Base-by-base conservation (phyloP, 78 protist species). In the Monosiga brevicollis region DNA sequence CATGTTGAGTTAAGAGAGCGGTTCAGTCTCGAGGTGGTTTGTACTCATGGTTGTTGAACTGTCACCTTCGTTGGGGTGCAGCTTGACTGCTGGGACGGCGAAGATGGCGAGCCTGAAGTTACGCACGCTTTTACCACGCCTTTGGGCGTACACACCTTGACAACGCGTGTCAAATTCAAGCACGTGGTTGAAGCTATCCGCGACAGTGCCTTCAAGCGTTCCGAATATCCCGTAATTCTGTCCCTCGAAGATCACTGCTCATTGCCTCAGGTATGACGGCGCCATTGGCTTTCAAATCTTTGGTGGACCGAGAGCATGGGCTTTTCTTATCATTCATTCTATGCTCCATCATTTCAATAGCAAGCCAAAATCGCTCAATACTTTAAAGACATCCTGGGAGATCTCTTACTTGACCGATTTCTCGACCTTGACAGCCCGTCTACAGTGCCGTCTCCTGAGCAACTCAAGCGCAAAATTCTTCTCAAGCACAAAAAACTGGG, bases 21-120 rank as follows among this genome's bases (percentile, higher is more conserved):
- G n/a, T n/a, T n/a, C n/a, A n/a, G n/a, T n/a, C n/a, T n/a, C n/a
- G n/a, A n/a, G n/a, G n/a, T n/a, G n/a, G n/a, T n/a, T n/a, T n/a
- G n/a, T n/a, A n/a, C n/a, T n/a, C n/a, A n/a, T n/a, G n/a, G n/a
- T n/a, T n/a, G n/a, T n/a, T n/a, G n/a, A n/a, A n/a, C n/a, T n/a
- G n/a, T n/a, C n/a, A n/a, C n/a, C n/a, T n/a, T n/a, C n/a, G n/a
- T n/a, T n/a, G n/a, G n/a, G n/a, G n/a, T n/a, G n/a, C n/a, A n/a
- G n/a, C 41, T 42, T 35, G 95, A 93, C 42, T 90, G 91, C 77
- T 94, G 94, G 94, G 95, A 93, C 79, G 95, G 94, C 15, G 62
- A 49, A 20, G 62, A 49, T 49, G 62, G 62, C 62, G 62, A 49
- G 15, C 62, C 62, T 20, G 62, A 49, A 20, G 15, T 49, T 15